Conservation (phyloP, 2,329 filamentous ascomycete genomes). For the Dactylellina leptospora region DNA sequence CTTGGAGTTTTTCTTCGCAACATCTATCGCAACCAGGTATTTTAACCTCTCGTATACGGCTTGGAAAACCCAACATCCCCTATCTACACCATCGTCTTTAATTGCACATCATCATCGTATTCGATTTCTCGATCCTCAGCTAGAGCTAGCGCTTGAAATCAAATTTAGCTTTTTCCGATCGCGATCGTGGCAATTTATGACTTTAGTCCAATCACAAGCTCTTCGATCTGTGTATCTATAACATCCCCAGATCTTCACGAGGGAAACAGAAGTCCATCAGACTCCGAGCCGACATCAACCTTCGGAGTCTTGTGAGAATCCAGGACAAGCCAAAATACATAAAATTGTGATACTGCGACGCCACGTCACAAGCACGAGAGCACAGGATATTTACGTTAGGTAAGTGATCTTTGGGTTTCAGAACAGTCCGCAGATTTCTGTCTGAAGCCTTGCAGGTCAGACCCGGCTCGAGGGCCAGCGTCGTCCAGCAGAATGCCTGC, state of each 20-base stretch:
- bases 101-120: background rate
- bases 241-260: no score
- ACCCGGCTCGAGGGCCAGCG: background rate
- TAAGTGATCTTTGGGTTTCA: slow-evolving; percentile 33
- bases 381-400: slow-evolving; percentile 7
- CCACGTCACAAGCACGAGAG: slow-evolving; percentile 48
- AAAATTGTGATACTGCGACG: slow-evolving; percentile 41
- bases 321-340: no score
- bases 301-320: background rate
- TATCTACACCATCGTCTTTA: background rate
- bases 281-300: background rate
- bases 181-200: slow-evolving; percentile 17
- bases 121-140: background rate
- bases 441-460: slow-evolving; percentile 28
- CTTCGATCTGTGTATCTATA: no score
- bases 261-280: background rate
- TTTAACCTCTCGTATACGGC: background rate
- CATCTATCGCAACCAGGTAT: slow-evolving; percentile 1
- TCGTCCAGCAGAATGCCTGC: no score
- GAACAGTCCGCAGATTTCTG: background rate
- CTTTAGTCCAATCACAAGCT: background rate
- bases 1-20: slow-evolving; percentile 5
- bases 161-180: slow-evolving; percentile 19
- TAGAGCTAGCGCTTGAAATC: background rate
- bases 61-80: background rate